These are phyloP conservation scores for Ogataea pilisensis DNA, from an alignment of 805 yeast genomes.

Conservation along the genomic window DNA sequence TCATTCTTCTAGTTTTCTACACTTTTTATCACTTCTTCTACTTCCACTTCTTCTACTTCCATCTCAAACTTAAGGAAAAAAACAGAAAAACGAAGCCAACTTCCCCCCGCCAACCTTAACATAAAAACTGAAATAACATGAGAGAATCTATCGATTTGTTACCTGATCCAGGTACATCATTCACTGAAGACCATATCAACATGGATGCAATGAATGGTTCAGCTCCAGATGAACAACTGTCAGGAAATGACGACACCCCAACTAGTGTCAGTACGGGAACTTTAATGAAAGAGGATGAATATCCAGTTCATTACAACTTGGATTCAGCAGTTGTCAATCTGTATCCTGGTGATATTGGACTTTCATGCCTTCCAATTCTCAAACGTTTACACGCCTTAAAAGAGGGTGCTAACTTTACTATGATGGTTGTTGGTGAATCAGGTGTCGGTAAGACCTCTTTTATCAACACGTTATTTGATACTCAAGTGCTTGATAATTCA, in stretches of 20 bases:
- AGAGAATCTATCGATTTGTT: constrained; percentile 19
- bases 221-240: constrained; percentile 3
- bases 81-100: too few relatives aligned
- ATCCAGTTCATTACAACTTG: constrained; percentile 24
- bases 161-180: constrained; percentile 16
- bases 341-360: constrained; percentile 25
- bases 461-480: constrained; percentile 72
- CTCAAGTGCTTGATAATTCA: constrained; percentile 31
- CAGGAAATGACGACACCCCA: constrained; percentile 6
- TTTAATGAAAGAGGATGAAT: constrained; percentile 13
- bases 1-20: too few relatives aligned
- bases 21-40: too few relatives aligned
- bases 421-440: constrained; percentile 82
- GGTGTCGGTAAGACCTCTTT: constrained; percentile 85
- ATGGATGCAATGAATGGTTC: constrained; percentile 8
- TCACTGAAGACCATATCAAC: constrained; percentile 12
- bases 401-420: constrained; percentile 69
- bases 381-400: constrained; percentile 33
- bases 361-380: constrained; percentile 28
- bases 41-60: too few relatives aligned
- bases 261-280: constrained; percentile 15
- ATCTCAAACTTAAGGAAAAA: too few relatives aligned
- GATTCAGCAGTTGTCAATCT: constrained; percentile 24
- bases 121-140: background rate
- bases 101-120: too few relatives aligned